These are phyloP conservation scores for Sanghuangporus sanghuang DNA, from an alignment of 1,284 basidiomycete species.

Conservation along the genomic window DNA sequence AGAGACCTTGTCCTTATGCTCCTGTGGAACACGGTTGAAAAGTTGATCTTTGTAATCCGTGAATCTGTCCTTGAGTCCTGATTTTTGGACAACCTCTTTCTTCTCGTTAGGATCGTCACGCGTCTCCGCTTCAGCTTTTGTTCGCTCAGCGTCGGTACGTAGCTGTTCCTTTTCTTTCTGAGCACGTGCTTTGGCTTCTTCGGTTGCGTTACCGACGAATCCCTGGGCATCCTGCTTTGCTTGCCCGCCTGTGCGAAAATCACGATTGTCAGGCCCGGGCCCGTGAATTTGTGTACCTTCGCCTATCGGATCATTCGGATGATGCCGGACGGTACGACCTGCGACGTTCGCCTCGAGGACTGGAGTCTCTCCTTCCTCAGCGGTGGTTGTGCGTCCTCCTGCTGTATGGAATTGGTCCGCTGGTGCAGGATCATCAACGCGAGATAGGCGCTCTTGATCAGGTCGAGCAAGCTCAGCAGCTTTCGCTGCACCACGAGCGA, in stretches of 20 bases:
- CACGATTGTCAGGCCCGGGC: slow-evolving; percentile 1
- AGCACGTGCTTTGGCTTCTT: not conserved
- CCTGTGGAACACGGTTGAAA: slow-evolving; percentile 32
- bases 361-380: slow-evolving; percentile 10
- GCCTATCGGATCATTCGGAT: slow-evolving; percentile 13
- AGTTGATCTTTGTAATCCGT: slow-evolving; percentile 22
- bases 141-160: not conserved
- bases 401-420: slow-evolving; percentile 47
- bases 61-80: slow-evolving; percentile 9
- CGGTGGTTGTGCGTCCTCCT: slow-evolving; percentile 1
- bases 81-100: slow-evolving; percentile 10
- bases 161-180: slow-evolving; percentile 1
- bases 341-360: slow-evolving; percentile 12
- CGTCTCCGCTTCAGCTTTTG: slow-evolving; percentile 5
- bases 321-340: slow-evolving; percentile 11
- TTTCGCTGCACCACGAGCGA: slow-evolving; percentile 73
- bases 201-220: not conserved
- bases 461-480: slow-evolving; percentile 74
- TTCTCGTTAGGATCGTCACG: slow-evolving; percentile 15
- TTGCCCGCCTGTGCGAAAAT: slow-evolving; percentile 10
- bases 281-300: slow-evolving; percentile 13
- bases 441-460: slow-evolving; percentile 51
- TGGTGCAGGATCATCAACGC: slow-evolving; percentile 69
- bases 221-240: slow-evolving; percentile 4
- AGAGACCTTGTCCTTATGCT: slow-evolving; percentile 34